Conservation (phyloP, 176 grass and related monocot species). For the Ensete glaucum region DNA sequence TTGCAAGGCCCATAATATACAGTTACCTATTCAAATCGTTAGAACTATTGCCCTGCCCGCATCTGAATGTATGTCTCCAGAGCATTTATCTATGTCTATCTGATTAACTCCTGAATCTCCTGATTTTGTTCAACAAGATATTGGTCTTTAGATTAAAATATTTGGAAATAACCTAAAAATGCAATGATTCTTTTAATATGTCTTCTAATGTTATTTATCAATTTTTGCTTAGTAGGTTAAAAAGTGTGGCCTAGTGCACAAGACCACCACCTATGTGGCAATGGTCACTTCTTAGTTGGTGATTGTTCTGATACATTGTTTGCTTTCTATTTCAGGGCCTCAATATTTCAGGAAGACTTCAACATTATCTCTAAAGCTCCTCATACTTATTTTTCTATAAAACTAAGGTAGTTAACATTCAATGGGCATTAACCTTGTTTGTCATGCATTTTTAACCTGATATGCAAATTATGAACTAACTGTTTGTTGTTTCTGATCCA, state of each 20-base stretch:
- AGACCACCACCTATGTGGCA: no score
- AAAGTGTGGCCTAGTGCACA: no score
- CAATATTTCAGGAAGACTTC: conserved; percentile 85
- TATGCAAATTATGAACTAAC: background rate
- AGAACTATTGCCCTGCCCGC: background rate
- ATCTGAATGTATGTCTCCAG: background rate
- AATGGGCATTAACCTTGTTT: conserved; percentile 1
- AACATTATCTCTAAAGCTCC: conserved; percentile 57
- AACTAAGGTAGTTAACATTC: conserved; percentile 50
- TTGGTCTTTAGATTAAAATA: background rate
- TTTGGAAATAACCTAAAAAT: background rate
- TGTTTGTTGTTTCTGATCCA: conserved; percentile 5
- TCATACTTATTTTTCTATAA: conserved; percentile 54
- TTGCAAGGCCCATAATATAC: background rate
- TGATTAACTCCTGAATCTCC: background rate
- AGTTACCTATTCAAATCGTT: background rate
- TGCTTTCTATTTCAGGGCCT: conserved; percentile 30
- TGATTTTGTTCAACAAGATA: background rate
- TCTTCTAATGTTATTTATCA: background rate
- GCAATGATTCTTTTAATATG: background rate
- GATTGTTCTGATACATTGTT: conserved; percentile 15
- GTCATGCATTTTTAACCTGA: background rate
- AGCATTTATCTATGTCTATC: background rate
- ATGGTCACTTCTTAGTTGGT: no score
- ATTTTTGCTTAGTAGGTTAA: background rate